Evolutionary conservation across 202 grass and related monocot genomes (phyloP).

Genomic region (Schoenoplectus tabernaemontani): DNA sequence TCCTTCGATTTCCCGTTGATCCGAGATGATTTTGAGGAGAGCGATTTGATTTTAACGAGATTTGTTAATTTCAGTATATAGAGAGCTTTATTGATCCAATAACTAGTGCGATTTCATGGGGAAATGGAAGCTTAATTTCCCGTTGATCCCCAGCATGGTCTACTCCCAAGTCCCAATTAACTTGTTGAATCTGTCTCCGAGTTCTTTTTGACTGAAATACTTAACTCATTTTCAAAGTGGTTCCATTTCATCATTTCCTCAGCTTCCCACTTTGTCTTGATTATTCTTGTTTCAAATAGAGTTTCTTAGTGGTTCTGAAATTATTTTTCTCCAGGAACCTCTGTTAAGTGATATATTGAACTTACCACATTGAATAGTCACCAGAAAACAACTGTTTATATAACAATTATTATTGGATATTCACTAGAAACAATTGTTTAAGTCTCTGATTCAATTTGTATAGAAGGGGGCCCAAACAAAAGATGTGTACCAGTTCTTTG

Average conservation of each 20-base stretch:
- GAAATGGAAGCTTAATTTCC: too few relatives aligned
- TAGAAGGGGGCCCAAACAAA: conserved; percentile 62
- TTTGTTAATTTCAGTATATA: not conserved
- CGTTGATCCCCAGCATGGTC: too few relatives aligned
- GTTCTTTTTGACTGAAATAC: not conserved
- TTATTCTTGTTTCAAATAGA: not conserved
- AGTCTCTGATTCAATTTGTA: conserved; percentile 16
- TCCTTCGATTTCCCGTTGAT: not conserved
- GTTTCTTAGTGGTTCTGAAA: not conserved
- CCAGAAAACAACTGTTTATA: too few relatives aligned
- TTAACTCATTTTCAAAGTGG: not conserved
- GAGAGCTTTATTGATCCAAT: not conserved
- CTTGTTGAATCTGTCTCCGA: not conserved
- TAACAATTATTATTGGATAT: not conserved
- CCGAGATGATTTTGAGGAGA: not conserved
- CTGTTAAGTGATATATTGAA: not conserved
- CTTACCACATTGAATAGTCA: too few relatives aligned
- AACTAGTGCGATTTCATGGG: not conserved
- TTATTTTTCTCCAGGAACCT: not conserved
- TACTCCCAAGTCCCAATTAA: not conserved
- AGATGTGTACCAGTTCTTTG: conserved; percentile 84
- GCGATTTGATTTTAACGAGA: not conserved
- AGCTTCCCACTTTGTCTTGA: not conserved
- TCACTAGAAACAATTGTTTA: not conserved
- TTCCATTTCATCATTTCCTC: not conserved